Evolutionary conservation across 768 basidiomycete genomes (phyloP).

Genomic region (Myochromella boudieri): DNA sequence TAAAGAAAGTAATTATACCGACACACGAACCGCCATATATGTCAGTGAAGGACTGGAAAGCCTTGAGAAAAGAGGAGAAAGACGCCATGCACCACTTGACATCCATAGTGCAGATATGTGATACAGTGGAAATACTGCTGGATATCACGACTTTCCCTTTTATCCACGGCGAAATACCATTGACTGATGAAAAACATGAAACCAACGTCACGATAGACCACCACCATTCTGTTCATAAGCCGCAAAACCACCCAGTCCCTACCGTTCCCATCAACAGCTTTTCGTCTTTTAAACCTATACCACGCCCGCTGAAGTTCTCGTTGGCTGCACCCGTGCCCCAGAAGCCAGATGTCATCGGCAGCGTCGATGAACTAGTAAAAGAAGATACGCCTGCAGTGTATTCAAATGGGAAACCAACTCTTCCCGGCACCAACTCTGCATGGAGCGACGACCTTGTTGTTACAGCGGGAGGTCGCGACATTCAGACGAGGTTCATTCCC

Average conservation of each 20-base stretch:
- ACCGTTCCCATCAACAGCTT: constrained; percentile 3
- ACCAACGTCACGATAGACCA: neutral
- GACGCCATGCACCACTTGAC: constrained; percentile 23
- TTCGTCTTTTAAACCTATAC: constrained; percentile 11
- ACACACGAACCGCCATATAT: constrained; percentile 21
- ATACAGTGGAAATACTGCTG: constrained; percentile 15
- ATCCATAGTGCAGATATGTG: constrained; percentile 26
- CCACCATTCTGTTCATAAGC: no score
- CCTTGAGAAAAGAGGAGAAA: constrained; percentile 25
- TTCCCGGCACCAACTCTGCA: constrained; percentile 4
- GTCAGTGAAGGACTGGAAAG: constrained; percentile 21
- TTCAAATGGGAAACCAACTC: neutral
- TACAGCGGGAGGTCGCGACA: constrained; percentile 9
- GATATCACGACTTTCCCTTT: no score
- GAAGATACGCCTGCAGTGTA: neutral
- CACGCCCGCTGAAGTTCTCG: constrained; percentile 14
- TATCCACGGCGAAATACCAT: no score
- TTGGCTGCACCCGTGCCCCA: neutral
- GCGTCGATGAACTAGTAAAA: neutral
- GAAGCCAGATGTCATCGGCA: constrained; percentile 1
- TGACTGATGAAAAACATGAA: neutral
- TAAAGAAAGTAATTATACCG: constrained; percentile 28
- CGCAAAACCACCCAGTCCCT: no score
- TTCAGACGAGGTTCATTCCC: constrained; percentile 38
- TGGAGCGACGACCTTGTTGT: constrained; percentile 19